A percentile compares a stretch with the other conserved stretches of the same genome.
These are phyloP conservation scores for Urochloa ruziziensis DNA, from an alignment of 176 grass and related monocot genomes.

Conservation along the genomic window DNA sequence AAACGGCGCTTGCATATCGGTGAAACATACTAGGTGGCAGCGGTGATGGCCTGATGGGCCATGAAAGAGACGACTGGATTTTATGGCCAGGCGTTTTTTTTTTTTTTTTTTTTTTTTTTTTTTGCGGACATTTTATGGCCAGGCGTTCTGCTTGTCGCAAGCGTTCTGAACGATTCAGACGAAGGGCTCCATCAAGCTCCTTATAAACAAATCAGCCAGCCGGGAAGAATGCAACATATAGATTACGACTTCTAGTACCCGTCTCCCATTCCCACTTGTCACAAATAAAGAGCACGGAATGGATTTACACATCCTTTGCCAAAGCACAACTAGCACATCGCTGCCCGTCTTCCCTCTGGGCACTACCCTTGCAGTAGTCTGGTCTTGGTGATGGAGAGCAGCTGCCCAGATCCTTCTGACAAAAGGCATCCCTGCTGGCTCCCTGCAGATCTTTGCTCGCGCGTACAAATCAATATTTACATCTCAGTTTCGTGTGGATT, in stretches of 20 bases:
- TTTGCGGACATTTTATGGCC: no score
- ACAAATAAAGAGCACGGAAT: neutral
- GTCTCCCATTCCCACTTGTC: neutral
- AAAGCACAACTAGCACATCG: neutral
- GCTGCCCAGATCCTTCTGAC: neutral
- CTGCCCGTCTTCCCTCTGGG: neutral
- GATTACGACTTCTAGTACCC: no score
- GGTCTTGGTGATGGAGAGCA: constrained; percentile 16
- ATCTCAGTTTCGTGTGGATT: neutral
- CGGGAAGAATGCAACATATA: neutral
- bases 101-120: no score
- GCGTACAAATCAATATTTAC: neutral
- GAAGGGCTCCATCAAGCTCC: neutral
- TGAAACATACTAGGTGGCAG: no score
- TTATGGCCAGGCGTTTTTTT: no score
- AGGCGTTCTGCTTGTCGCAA: no score
- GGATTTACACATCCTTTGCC: neutral
- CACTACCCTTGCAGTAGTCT: neutral
- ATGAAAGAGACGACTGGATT: no score
- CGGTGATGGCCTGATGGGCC: no score
- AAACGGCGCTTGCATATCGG: no score
- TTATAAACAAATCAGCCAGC: neutral
- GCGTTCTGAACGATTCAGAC: neutral
- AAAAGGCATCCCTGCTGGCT: constrained; percentile 28
- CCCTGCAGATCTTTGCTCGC: neutral